Percentiles rank a stretch among this genome's conserved stretches.
phyloP scores from a whole-genome alignment of 257 asterid genomes.

The Henckelia pumila region DNA sequence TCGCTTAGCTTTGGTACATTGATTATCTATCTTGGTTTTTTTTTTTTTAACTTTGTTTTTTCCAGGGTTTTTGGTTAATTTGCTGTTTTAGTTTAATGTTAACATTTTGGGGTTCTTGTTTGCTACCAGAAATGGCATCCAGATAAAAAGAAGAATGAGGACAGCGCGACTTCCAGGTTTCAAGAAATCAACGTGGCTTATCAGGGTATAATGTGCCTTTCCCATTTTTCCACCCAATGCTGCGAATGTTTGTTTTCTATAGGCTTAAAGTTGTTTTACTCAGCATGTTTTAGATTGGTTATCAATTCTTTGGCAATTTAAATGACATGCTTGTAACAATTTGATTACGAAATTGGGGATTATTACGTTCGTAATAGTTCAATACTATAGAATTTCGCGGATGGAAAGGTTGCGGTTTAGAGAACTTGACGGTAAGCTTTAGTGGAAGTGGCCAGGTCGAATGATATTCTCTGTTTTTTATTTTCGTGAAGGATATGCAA shows the following conservation, averaged over 20 bases:
- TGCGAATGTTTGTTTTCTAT: background rate
- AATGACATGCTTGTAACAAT: background rate
- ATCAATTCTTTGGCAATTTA: background rate
- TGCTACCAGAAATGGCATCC: slow-evolving; percentile 91
- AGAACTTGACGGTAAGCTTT: slow-evolving; percentile 3
- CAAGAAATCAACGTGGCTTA: slow-evolving; percentile 95
- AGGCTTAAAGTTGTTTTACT: background rate
- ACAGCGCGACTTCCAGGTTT: slow-evolving; percentile 62
- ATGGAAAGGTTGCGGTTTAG: slow-evolving; percentile 4
- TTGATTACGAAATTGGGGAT: background rate
- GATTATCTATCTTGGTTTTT: slow-evolving; percentile 6
- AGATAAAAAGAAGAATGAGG: slow-evolving; percentile 76
- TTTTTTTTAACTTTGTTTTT: no score
- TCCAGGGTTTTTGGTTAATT: background rate
- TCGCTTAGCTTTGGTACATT: slow-evolving; percentile 84
- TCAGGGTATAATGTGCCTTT: slow-evolving; percentile 44
- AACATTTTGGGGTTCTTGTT: background rate
- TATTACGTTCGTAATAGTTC: background rate
- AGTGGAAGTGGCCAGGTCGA: background rate
- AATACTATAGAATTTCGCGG: background rate
- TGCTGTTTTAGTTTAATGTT: background rate
- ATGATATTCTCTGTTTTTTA: background rate
- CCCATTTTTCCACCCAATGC: background rate
- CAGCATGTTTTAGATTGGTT: background rate
- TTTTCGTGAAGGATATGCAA: background rate